phyloP scores from a whole-genome alignment of 1,139 yeast species.

The Pichia sp. region DNA sequence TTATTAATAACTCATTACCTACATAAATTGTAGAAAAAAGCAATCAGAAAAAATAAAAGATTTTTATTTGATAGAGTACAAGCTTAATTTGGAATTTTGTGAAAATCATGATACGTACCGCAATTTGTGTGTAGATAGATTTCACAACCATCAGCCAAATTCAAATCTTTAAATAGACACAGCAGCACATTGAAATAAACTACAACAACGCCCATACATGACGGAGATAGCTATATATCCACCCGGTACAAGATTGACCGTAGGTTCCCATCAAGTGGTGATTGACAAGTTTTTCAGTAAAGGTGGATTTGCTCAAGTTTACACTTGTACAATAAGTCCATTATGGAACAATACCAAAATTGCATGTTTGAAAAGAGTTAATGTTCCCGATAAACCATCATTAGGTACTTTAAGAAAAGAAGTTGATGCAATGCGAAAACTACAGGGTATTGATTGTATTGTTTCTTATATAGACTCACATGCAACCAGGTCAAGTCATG shows the following conservation, averaged over 20 bases:
- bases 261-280: constrained; percentile 27
- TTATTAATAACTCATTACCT: too few relatives aligned
- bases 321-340: constrained; percentile 44
- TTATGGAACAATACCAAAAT: constrained; percentile 32
- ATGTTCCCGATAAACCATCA: constrained; percentile 66
- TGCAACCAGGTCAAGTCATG: constrained; percentile 59
- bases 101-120: neutral
- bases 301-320: constrained; percentile 54
- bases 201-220: neutral
- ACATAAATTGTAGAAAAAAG: neutral
- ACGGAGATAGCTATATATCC: constrained; percentile 5
- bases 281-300: constrained; percentile 28
- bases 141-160: neutral
- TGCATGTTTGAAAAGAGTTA: constrained; percentile 71
- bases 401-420: constrained; percentile 65
- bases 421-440: constrained; percentile 77
- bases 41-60: too few relatives aligned
- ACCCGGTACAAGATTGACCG: constrained; percentile 27
- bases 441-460: constrained; percentile 69
- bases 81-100: neutral
- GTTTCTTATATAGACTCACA: constrained; percentile 92
- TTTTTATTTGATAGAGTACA: too few relatives aligned
- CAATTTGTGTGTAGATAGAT: neutral
- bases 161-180: neutral
- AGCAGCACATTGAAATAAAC: neutral